phyloP scores from a whole-genome alignment of 345 rosid genomes.

The Sisymbrium altissimum region DNA sequence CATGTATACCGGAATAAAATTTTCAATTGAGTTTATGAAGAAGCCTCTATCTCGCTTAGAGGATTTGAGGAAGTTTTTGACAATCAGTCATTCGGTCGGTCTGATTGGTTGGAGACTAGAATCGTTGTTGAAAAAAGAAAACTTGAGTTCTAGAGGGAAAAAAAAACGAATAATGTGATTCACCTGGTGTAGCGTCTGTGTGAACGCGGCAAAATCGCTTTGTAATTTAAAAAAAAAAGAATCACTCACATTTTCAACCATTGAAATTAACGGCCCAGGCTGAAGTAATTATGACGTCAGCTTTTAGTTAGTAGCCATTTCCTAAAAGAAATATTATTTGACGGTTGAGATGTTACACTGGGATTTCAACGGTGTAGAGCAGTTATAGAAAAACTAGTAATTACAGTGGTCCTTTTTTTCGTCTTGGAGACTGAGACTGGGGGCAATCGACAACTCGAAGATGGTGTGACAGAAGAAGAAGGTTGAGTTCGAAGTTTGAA shows the following conservation, averaged over 20 bases:
- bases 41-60: not conserved
- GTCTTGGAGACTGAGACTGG: no score
- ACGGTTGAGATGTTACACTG: not conserved
- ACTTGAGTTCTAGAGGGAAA: no score
- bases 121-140: no score
- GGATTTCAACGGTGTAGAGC: not conserved
- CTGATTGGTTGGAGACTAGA: no score
- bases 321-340: no score
- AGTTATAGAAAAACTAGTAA: no score
- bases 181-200: not conserved
- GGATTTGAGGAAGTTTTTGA: not conserved
- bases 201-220: not conserved
- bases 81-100: no score
- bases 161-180: no score
- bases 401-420: not conserved
- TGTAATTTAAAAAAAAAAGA: no score
- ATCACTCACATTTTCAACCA: no score
- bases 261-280: not conserved
- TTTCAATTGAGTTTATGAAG: not conserved
- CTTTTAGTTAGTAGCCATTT: not conserved
- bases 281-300: not conserved
- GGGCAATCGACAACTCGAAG: not conserved
- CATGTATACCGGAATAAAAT: not conserved
- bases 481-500: not conserved
- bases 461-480: not conserved